These are phyloP conservation scores for Neurospora sp. DNA, from an alignment of 495 filamentous ascomycete genomes.

Conservation along the genomic window DNA sequence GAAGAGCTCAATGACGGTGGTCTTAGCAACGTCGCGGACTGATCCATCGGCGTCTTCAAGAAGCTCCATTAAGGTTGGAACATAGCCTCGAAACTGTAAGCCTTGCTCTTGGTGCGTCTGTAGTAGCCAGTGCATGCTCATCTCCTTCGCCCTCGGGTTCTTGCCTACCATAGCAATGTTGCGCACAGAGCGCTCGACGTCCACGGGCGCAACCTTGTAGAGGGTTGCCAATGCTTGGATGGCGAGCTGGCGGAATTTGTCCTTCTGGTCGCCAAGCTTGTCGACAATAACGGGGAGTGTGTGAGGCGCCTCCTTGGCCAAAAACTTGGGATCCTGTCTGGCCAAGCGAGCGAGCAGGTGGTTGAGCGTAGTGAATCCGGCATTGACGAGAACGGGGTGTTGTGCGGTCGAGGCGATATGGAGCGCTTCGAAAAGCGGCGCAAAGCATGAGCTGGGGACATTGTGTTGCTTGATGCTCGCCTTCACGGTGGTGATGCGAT, in stretches of 20 bases:
- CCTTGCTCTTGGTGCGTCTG: slow-evolving; percentile 70
- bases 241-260: slow-evolving; percentile 63
- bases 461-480: slow-evolving; percentile 81
- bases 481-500: slow-evolving; percentile 62
- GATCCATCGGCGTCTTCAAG: slow-evolving; percentile 81
- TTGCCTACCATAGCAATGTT: slow-evolving; percentile 68
- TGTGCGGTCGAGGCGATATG: slow-evolving; percentile 58
- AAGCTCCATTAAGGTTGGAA: slow-evolving; percentile 69
- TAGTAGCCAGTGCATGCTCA: slow-evolving; percentile 73
- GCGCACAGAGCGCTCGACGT: slow-evolving; percentile 72
- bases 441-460: slow-evolving; percentile 64
- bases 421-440: slow-evolving; percentile 63
- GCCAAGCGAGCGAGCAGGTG: slow-evolving; percentile 75
- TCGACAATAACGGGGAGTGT: slow-evolving; percentile 68
- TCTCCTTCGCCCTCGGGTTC: slow-evolving; percentile 73
- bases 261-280: slow-evolving; percentile 79
- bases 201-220: slow-evolving; percentile 52
- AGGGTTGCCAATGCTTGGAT: slow-evolving; percentile 64
- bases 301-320: slow-evolving; percentile 53
- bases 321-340: slow-evolving; percentile 65
- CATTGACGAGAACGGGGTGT: slow-evolving; percentile 55
- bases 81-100: slow-evolving; percentile 71
- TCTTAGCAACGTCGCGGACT: slow-evolving; percentile 76
- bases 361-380: slow-evolving; percentile 74
- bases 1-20: slow-evolving; percentile 75